phyloP scores from a whole-genome alignment of 306 rosid genomes.

The Morella rubra region DNA sequence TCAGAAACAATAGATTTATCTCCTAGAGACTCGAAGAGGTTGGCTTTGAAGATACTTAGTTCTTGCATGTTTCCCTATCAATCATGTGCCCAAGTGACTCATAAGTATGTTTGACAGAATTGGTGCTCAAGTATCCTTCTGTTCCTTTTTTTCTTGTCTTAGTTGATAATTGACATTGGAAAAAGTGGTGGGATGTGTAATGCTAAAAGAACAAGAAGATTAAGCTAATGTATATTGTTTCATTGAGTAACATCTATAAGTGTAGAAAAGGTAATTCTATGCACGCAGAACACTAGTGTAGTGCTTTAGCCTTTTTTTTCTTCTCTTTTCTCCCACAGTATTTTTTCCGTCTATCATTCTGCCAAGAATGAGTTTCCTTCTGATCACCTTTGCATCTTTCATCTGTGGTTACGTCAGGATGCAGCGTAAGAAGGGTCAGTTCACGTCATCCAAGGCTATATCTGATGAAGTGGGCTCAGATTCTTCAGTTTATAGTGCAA shows the following conservation, averaged over 20 bases:
- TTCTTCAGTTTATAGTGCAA: conserved; percentile 29
- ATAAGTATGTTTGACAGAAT: not conserved
- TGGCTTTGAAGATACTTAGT: not conserved
- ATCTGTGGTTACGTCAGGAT: conserved; percentile 36
- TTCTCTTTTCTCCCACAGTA: not conserved
- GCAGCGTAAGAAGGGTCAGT: conserved; percentile 66
- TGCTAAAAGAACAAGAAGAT: not conserved
- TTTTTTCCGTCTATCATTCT: not conserved
- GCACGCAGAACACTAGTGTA: not conserved
- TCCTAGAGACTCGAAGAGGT: not conserved
- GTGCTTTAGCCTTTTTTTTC: not conserved
- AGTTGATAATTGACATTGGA: not conserved
- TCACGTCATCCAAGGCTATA: conserved; percentile 43
- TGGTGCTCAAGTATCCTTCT: not conserved
- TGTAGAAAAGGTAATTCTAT: not conserved
- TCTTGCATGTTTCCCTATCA: not conserved
- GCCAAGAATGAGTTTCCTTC: conserved; percentile 6
- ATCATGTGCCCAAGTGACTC: not conserved
- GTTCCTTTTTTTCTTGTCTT: not conserved
- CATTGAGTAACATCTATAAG: not conserved
- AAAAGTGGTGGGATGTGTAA: not conserved
- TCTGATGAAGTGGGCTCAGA: conserved; percentile 45
- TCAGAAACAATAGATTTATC: not conserved
- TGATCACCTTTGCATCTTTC: not conserved
- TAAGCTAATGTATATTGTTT: not conserved